Conservation (phyloP, 139 green algal species). For the Coelastrella sp. region DNA sequence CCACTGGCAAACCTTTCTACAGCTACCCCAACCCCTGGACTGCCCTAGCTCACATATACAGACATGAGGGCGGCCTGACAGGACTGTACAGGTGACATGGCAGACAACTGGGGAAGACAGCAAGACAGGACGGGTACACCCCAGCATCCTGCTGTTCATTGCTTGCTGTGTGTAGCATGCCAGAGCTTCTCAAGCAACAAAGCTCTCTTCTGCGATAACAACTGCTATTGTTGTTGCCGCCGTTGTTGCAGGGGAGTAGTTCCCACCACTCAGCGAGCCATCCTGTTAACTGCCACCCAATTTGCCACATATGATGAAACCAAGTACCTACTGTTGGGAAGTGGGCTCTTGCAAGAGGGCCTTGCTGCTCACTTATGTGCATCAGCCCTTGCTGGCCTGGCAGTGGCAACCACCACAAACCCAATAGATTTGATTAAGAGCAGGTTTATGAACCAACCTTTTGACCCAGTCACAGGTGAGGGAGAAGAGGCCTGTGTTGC, state of each 20-base stretch:
- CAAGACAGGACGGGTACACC: too few relatives aligned
- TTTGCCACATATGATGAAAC: constrained; percentile 30
- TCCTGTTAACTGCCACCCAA: constrained; percentile 27
- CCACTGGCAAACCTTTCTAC: constrained; percentile 40
- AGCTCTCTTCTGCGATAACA: too few relatives aligned
- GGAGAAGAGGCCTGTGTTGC: not conserved
- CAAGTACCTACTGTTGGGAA: constrained; percentile 40
- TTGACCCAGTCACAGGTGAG: constrained; percentile 33
- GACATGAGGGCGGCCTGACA: constrained; percentile 26
- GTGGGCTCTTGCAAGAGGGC: constrained; percentile 9
- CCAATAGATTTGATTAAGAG: constrained; percentile 38
- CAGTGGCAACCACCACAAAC: constrained; percentile 44
- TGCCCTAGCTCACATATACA: constrained; percentile 34
- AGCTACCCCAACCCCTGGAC: constrained; percentile 33
- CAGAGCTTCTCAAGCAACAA: too few relatives aligned
- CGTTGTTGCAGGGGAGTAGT: constrained; percentile 20
- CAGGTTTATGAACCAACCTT: constrained; percentile 39
- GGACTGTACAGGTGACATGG: constrained; percentile 34
- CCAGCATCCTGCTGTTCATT: too few relatives aligned
- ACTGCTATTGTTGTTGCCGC: not conserved
- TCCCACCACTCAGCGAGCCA: constrained; percentile 31
- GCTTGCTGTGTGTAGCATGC: too few relatives aligned
- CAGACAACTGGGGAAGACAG: too few relatives aligned
- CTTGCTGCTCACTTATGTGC: constrained; percentile 23
- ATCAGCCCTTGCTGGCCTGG: constrained; percentile 5